Evolutionary conservation across 768 basidiomycete genomes (phyloP).

Genomic region (Kondoa subrosea): DNA sequence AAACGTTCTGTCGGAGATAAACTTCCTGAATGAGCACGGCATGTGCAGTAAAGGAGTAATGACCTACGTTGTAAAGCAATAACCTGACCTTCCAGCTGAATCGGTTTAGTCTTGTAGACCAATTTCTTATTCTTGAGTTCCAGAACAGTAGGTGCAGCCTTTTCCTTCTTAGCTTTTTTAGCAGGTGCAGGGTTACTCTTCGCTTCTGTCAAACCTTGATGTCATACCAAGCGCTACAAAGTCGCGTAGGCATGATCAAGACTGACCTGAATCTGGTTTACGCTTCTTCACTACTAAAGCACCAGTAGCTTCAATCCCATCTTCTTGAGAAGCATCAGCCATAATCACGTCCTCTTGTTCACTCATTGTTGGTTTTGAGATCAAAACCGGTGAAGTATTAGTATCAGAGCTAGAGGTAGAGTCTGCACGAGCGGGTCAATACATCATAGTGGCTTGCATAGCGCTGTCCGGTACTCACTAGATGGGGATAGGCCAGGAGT

Average conservation of each 20-base stretch:
- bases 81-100: conserved; percentile 30
- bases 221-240: no score
- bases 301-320: not conserved
- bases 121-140: conserved; percentile 24
- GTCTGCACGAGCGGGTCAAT: no score
- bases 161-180: not conserved
- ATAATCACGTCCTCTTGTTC: not conserved
- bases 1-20: conserved; percentile 20
- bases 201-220: no score
- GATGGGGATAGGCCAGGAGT: no score
- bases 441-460: no score
- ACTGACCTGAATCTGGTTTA: no score
- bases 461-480: no score
- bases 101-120: conserved; percentile 21
- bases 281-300: not conserved
- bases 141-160: conserved; percentile 9
- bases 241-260: no score
- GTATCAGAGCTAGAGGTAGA: not conserved
- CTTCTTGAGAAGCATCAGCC: not conserved
- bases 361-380: not conserved
- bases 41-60: no score
- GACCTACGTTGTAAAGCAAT: conserved; percentile 64
- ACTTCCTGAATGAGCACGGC: not conserved
- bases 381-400: not conserved
- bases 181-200: not conserved